Base-by-base conservation (phyloP, 108 stramenopile genomes). In the Craspedostauros australis region DNA sequence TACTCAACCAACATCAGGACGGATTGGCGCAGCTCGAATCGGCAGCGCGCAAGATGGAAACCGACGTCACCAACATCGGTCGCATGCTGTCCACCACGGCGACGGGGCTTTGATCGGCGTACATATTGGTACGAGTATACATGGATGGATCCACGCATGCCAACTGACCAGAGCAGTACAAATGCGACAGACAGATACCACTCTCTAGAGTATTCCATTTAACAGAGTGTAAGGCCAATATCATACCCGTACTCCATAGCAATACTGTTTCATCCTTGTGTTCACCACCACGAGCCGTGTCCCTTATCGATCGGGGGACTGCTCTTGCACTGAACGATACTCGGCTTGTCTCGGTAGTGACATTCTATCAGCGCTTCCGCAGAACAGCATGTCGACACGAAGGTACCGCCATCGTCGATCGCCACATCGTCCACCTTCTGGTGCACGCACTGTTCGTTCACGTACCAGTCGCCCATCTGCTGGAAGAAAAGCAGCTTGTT, bases 381-480 rank as follows among this genome's bases (percentile, higher is more conserved):
- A 0, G 61, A 65, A 40, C 84, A 86, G 31, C 77, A 79, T 8
- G 61, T 45, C 23, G 42, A 29, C 12, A 62, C 25, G 15, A 77
- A 46, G 37, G 47, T 25, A 19, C 44, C 56, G 7, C 19, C 18
- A 40, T 51, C 39, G 14, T 57, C 42, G 9, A 54, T 60, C 25
- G 2, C 29, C 12, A 54, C 41, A 15, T 54, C 53, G 2, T 22
- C 20, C 3, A 32, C 31, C 16, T 38, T 40, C 39, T 54, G 39
- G 39, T 54, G 53, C 7, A 60, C 22, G 50, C 86, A 88, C 16
- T 40, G 16, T 15, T 82, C 82, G 18, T 70, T 33, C 21, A 80
- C 45, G 46, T 75, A 77, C 80, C 80, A 88, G 47, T 79, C 78
- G 3, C 86, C 82, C 76, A 88, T 80, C 61, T 91, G 84, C 32